phyloP scores from a whole-genome alignment of 306 rosid species.

The Quillaja saponaria region DNA sequence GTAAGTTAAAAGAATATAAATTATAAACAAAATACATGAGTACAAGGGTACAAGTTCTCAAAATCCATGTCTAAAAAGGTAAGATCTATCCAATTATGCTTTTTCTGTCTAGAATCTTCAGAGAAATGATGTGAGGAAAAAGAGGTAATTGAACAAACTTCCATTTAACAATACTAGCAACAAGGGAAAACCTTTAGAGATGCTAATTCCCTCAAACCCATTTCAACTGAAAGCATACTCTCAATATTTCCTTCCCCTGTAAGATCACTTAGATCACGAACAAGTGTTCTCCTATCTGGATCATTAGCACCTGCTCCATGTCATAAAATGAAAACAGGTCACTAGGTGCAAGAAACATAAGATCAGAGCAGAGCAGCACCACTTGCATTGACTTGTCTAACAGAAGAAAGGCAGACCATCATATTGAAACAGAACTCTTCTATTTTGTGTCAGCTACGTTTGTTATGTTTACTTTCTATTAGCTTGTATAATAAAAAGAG shows the following conservation, averaged over 20 bases:
- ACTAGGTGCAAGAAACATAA: neutral
- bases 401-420: too few relatives aligned
- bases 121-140: neutral
- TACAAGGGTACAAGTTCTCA: neutral
- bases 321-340: conserved; percentile 14
- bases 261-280: conserved; percentile 78
- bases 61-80: conserved; percentile 12
- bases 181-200: conserved; percentile 66
- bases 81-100: conserved; percentile 10
- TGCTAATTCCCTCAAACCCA: conserved; percentile 84
- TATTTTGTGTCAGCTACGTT: too few relatives aligned
- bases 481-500: too few relatives aligned
- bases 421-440: too few relatives aligned
- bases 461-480: too few relatives aligned
- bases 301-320: conserved; percentile 61
- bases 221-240: conserved; percentile 96
- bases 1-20: conserved; percentile 8
- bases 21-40: neutral
- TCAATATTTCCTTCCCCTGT: conserved; percentile 93
- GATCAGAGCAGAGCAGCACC: too few relatives aligned
- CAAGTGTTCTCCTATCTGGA: conserved; percentile 62
- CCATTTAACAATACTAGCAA: conserved; percentile 2
- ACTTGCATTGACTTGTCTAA: too few relatives aligned
- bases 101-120: conserved; percentile 20
- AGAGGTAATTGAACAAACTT: too few relatives aligned